A percentile compares a stretch with the other conserved stretches of the same genome.
Evolutionary conservation across 805 yeast genomes (phyloP).

Genomic region (Myxozyma monticola): DNA sequence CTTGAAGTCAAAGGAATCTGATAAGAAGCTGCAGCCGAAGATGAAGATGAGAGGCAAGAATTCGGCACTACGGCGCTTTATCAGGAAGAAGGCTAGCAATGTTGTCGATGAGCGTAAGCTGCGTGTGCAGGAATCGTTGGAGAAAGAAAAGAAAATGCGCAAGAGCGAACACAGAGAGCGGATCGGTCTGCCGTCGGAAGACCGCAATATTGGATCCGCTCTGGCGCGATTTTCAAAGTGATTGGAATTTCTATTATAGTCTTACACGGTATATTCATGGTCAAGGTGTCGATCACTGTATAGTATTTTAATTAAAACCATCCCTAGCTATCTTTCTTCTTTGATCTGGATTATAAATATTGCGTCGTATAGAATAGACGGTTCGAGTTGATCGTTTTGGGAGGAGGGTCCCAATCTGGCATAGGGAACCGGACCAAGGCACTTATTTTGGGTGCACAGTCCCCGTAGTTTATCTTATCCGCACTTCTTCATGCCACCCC

Average conservation of each 20-base stretch:
- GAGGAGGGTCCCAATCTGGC: no score
- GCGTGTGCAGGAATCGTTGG: constrained; percentile 71
- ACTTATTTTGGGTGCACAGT: no score
- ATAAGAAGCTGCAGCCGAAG: constrained; percentile 56
- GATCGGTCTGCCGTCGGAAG: constrained; percentile 41
- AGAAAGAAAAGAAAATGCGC: constrained; percentile 71
- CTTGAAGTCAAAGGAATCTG: constrained; percentile 44
- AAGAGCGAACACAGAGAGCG: constrained; percentile 48
- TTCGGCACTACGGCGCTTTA: constrained; percentile 74
- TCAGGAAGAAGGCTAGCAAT: constrained; percentile 80
- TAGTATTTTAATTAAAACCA: no score
- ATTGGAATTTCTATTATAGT: neutral
- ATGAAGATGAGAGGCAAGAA: constrained; percentile 77
- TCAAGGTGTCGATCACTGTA: no score
- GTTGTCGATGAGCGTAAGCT: constrained; percentile 82
- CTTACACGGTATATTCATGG: neutral
- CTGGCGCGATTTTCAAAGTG: constrained; percentile 24
- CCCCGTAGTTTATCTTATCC: no score
- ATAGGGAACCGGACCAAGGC: no score
- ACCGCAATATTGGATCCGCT: constrained; percentile 27
- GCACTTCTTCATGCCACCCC: no score
- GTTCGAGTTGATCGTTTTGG: no score
- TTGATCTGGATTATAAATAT: no score
- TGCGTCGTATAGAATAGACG: no score
- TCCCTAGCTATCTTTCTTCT: no score